These are phyloP conservation scores for Rusavskia elegans DNA, from an alignment of 495 filamentous ascomycete species.

Conservation along the genomic window DNA sequence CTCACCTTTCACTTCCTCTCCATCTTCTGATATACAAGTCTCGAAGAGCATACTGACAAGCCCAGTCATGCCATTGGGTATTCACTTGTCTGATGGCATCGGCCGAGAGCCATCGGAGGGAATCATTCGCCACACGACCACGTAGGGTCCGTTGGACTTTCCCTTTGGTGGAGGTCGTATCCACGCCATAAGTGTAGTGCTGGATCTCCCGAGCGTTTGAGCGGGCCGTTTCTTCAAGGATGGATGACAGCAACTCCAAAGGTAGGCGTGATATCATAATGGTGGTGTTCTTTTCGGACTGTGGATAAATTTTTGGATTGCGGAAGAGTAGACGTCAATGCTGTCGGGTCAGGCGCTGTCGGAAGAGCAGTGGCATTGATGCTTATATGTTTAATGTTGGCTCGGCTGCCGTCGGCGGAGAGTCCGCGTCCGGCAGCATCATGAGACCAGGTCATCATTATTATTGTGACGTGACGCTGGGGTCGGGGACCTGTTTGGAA, in stretches of 20 bases:
- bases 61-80: conserved; percentile 36
- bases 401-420: too few species aligned
- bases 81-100: conserved; percentile 29
- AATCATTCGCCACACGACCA: conserved; percentile 30
- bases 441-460: neutral
- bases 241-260: conserved; percentile 32
- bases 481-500: neutral
- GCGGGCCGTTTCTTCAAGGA: conserved; percentile 30
- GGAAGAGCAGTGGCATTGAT: too few species aligned
- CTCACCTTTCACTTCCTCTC: conserved; percentile 32
- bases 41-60: conserved; percentile 27
- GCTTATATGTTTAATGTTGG: too few species aligned
- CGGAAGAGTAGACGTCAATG: too few species aligned
- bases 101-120: conserved; percentile 31
- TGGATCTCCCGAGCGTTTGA: conserved; percentile 24
- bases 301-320: neutral
- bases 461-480: neutral
- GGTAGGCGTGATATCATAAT: conserved; percentile 29
- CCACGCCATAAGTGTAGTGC: conserved; percentile 33
- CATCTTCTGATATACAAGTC: conserved; percentile 32
- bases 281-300: neutral
- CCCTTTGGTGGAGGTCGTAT: conserved; percentile 25
- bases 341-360: too few species aligned
- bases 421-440: neutral
- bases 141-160: conserved; percentile 27